These are phyloP conservation scores for Arabidopsis suecica DNA, from an alignment of 345 rosid genomes.

Conservation along the genomic window DNA sequence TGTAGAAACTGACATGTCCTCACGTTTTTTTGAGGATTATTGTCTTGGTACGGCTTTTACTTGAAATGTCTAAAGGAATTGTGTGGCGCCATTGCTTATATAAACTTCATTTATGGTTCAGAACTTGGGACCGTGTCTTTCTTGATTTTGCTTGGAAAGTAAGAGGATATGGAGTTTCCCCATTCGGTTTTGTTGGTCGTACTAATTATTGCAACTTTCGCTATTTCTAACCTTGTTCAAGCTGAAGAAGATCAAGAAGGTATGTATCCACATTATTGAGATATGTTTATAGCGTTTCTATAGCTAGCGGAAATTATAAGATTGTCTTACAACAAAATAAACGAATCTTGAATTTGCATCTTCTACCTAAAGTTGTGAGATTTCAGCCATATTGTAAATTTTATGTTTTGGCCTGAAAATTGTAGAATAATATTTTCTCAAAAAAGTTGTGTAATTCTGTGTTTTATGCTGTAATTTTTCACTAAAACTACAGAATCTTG, in stretches of 20 bases:
- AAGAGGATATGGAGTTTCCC: slow-evolving; percentile 25
- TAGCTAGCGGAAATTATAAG: too few relatives aligned
- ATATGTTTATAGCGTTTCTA: background rate
- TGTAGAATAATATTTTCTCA: too few relatives aligned
- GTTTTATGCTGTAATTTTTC: too few relatives aligned
- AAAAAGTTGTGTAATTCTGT: too few relatives aligned
- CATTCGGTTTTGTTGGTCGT: slow-evolving; percentile 7
- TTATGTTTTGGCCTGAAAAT: too few relatives aligned
- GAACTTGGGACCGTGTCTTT: background rate
- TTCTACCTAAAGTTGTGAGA: too few relatives aligned
- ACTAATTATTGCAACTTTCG: slow-evolving; percentile 4
- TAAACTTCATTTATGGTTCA: slow-evolving; percentile 16
- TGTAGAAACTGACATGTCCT: background rate
- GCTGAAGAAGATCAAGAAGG: slow-evolving; percentile 51
- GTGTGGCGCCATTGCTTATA: background rate
- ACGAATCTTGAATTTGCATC: too few relatives aligned
- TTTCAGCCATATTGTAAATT: too few relatives aligned
- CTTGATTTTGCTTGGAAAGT: background rate
- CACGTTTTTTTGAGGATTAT: slow-evolving; percentile 27
- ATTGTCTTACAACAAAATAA: too few relatives aligned
- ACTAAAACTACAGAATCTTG: too few relatives aligned
- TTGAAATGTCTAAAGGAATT: background rate
- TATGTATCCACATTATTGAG: slow-evolving; percentile 17
- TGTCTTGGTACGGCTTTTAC: slow-evolving; percentile 23
- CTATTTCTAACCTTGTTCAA: slow-evolving; percentile 19